Base-by-base conservation (phyloP, 177 flowering plant genomes). In the Vitis hybrid region DNA sequence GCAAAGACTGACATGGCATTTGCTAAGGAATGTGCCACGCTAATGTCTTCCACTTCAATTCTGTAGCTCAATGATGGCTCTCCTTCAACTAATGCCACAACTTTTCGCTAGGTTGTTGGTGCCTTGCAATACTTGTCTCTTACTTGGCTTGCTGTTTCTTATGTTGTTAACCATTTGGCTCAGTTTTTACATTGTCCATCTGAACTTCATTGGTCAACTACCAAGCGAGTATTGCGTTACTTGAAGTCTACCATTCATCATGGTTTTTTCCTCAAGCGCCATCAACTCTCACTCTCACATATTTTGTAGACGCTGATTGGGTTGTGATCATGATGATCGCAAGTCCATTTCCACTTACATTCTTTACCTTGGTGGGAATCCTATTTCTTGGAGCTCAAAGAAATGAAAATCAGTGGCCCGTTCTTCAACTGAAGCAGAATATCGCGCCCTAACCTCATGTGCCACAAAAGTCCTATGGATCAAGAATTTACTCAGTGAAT, bases 101-200 rank as follows among this genome's bases (percentile, higher is more conserved):
- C 2, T 9, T 69, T 11, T 17, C 30, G 61, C 10, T 17, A 39
- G 0, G 26, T 62, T 1, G 54, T 70, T 52, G 67, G 67, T 8
- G 12, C n/a, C 1, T 51, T 70, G 3, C 72, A 69, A 34, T 34
- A 34, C 8, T 7, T 34, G 8, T 34, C 6, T 7, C 8, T 34
- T 5, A 34, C 45, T 5, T 2, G 58, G 2, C 58, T 23, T 12
- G 72, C 51, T 1, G 49, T 60, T 2, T 60, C 65, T 17, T 60
- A 45, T 51, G 56, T 56, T 3, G 21, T 69, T 1, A 69, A 55
- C 13, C 60, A 60, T 14, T n/a, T 49, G 4, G 12, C 45, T 50
- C 23, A 58, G 18, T 69, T 69, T 15, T 59, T 69, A 64, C 65
- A 50, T 21, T 26, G 60, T 7, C 13, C 26, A 10, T 21, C n/a